These are phyloP conservation scores for Thelonectria blattea DNA, from an alignment of 2,329 filamentous ascomycete genomes.

Conservation along the genomic window DNA sequence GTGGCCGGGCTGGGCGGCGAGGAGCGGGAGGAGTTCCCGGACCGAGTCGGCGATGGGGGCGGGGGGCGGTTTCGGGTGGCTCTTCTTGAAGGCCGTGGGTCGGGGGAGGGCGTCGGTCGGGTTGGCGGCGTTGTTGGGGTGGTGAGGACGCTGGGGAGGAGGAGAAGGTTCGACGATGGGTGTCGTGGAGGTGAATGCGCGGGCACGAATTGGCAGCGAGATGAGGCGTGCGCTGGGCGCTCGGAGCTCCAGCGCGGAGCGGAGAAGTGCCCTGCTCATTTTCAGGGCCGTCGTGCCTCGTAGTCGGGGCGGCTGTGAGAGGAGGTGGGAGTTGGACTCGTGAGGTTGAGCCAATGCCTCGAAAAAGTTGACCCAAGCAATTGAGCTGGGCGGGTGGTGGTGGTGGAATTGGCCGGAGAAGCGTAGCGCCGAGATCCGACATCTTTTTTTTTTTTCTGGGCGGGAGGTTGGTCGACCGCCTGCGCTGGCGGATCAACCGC, in stretches of 20 bases:
- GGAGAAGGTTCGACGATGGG: conserved; percentile 52
- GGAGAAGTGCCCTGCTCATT: conserved; percentile 67
- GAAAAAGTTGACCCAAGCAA: conserved; percentile 35
- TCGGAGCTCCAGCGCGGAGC: conserved; percentile 67
- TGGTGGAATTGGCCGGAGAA: conserved; percentile 40
- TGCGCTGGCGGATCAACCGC: conserved; percentile 35
- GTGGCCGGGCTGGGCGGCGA: conserved; percentile 74
- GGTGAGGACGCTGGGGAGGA: conserved; percentile 32
- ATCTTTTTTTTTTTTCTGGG: not conserved
- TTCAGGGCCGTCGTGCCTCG: conserved; percentile 33
- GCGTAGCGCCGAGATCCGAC: conserved; percentile 43
- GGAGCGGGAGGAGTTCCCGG: conserved; percentile 68
- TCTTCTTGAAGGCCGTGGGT: conserved; percentile 49
- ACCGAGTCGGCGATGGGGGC: conserved; percentile 61
- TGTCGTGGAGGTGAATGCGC: conserved; percentile 44
- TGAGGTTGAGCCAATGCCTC: conserved; percentile 29
- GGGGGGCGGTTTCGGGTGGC: conserved; percentile 44
- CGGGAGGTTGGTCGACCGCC: conserved; percentile 16
- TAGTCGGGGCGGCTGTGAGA: conserved; percentile 32
- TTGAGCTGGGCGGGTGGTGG: not conserved
- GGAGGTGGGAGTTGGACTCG: conserved; percentile 6
- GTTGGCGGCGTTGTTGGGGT: conserved; percentile 48
- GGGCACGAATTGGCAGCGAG: conserved; percentile 37
- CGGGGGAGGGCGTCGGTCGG: conserved; percentile 42
- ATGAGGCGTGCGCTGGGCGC: conserved; percentile 43